These are phyloP conservation scores for Scytalidium sp. DNA, from an alignment of 2,329 filamentous ascomycete species.

Conservation along the genomic window DNA sequence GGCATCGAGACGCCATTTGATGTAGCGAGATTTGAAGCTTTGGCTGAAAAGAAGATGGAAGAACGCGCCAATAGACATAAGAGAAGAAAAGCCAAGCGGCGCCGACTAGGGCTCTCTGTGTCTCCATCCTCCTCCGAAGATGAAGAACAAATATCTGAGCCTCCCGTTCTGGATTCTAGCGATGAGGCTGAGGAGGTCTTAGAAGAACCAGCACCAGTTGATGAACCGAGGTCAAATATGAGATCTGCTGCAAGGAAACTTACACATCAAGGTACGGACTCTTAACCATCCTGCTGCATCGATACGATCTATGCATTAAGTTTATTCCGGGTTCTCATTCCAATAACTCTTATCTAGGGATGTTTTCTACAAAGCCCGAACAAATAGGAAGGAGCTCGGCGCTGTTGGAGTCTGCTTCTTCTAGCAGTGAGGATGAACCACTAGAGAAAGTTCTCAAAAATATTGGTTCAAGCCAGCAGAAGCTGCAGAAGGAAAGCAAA, in stretches of 20 bases:
- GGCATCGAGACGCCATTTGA: slow-evolving; percentile 19
- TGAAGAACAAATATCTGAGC: slow-evolving; percentile 14
- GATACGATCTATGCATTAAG: no score
- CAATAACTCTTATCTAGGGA: neutral
- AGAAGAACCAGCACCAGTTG: slow-evolving; percentile 4
- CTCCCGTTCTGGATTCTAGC: slow-evolving; percentile 12
- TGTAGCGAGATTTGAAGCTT: slow-evolving; percentile 13
- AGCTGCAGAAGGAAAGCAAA: neutral
- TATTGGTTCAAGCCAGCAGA: neutral
- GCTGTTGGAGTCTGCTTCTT: neutral
- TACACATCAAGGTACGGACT: neutral
- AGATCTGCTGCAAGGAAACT: neutral
- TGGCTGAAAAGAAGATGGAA: slow-evolving; percentile 2
- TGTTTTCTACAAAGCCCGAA: neutral
- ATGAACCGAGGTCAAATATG: slow-evolving; percentile 4
- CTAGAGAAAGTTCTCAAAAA: neutral
- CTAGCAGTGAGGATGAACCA: neutral
- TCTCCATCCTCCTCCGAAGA: slow-evolving; percentile 12
- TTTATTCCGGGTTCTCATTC: neutral
- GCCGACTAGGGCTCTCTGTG: slow-evolving; percentile 9
- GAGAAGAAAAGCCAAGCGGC: slow-evolving; percentile 18
- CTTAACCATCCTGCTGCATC: no score
- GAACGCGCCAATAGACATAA: slow-evolving; percentile 15
- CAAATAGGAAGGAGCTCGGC: no score
- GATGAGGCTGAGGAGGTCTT: slow-evolving; percentile 24